phyloP scores from a whole-genome alignment of 257 asterid genomes.

The Salvia splendens region DNA sequence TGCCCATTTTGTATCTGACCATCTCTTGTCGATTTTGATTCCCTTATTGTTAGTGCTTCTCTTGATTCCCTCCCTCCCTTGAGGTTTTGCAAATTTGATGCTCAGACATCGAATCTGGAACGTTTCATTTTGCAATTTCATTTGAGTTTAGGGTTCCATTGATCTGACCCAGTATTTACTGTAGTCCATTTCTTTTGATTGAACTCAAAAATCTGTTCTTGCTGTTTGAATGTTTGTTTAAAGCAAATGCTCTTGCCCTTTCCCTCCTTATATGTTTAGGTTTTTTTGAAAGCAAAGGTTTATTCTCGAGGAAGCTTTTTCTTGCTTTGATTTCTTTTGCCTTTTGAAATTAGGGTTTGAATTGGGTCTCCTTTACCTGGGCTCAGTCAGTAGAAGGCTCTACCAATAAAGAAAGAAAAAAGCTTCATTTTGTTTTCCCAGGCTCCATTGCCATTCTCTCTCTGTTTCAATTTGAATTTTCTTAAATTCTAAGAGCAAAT shows the following conservation, averaged over 20 bases:
- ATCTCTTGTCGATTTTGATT: constrained; percentile 48
- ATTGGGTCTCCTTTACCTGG: constrained; percentile 44
- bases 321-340: constrained; percentile 60
- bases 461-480: constrained; percentile 29
- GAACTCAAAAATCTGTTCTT: background rate
- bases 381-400: constrained; percentile 54
- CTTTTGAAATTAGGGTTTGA: constrained; percentile 55
- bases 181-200: constrained; percentile 27
- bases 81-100: constrained; percentile 18
- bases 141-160: constrained; percentile 12
- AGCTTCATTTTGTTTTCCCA: constrained; percentile 36
- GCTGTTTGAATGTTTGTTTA: constrained; percentile 49
- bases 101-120: constrained; percentile 33
- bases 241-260: constrained; percentile 46
- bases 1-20: constrained; percentile 11
- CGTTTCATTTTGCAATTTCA: constrained; percentile 7
- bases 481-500: background rate
- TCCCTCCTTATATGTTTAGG: constrained; percentile 50
- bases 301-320: constrained; percentile 63
- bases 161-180: constrained; percentile 33
- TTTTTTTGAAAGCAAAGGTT: constrained; percentile 68
- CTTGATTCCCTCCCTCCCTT: constrained; percentile 3
- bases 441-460: constrained; percentile 33
- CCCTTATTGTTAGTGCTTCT: constrained; percentile 22
- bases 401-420: constrained; percentile 28